Percentiles rank a stretch among this genome's conserved stretches.
Evolutionary conservation across 345 rosid genomes (phyloP).

Genomic region (Microthlaspi erraticum): DNA sequence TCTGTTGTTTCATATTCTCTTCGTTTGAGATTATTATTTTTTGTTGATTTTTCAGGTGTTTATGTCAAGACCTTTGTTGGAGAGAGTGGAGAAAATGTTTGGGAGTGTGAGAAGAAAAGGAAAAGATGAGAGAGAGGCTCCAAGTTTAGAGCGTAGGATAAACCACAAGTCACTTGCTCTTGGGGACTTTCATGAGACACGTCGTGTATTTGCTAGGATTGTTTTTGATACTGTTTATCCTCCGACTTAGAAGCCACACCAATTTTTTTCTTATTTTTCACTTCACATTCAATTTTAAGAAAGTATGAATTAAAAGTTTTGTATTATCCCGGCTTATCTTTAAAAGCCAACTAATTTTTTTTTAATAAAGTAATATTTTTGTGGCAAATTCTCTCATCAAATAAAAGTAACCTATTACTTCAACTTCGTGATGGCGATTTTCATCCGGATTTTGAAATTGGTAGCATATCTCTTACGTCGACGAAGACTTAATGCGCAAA

Average conservation of each 20-base stretch:
- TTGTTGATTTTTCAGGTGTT: slow-evolving; percentile 54
- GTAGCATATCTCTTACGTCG: too few relatives aligned
- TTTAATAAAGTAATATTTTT: too few relatives aligned
- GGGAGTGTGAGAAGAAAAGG: slow-evolving; percentile 54
- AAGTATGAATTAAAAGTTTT: neutral
- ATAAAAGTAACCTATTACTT: too few relatives aligned
- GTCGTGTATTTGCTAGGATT: slow-evolving; percentile 43
- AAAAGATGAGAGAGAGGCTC: slow-evolving; percentile 41
- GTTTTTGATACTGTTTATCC: slow-evolving; percentile 46
- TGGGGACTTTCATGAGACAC: slow-evolving; percentile 44
- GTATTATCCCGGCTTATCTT: too few relatives aligned
- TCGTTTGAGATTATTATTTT: neutral
- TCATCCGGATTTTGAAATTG: too few relatives aligned
- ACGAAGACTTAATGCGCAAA: too few relatives aligned
- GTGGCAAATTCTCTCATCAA: too few relatives aligned
- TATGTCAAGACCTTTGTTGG: slow-evolving; percentile 47
- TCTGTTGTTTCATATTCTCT: neutral
- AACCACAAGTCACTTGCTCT: slow-evolving; percentile 53
- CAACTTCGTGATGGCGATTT: too few relatives aligned
- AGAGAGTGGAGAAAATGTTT: slow-evolving; percentile 50
- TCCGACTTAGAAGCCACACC: slow-evolving; percentile 13
- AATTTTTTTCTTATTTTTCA: neutral
- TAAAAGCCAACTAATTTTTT: too few relatives aligned
- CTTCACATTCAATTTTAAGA: slow-evolving; percentile 11
- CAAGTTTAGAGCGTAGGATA: slow-evolving; percentile 52